phyloP scores from a whole-genome alignment of 2,329 filamentous ascomycete genomes.

The Penicillium sp. region DNA sequence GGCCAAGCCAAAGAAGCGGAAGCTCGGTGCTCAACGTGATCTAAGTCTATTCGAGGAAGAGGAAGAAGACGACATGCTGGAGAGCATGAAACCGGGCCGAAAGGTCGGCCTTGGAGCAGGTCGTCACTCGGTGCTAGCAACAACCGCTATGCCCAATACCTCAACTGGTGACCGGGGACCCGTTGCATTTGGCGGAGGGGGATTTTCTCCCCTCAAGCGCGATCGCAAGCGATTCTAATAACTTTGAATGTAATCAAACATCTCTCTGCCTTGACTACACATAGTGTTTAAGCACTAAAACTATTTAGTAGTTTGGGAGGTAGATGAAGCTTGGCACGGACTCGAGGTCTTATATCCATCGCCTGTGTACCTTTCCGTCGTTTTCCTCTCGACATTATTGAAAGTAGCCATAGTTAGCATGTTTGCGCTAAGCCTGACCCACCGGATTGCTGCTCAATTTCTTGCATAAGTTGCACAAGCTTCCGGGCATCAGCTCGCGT shows the following conservation, averaged over 20 bases:
- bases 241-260: not conserved
- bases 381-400: no score
- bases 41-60: constrained; percentile 68
- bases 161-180: constrained; percentile 10
- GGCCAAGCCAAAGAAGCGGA: constrained; percentile 64
- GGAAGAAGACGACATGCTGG: constrained; percentile 48
- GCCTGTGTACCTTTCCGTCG: no score
- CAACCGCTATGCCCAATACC: constrained; percentile 5
- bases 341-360: no score
- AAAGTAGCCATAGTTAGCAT: not conserved
- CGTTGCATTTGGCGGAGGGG: constrained; percentile 34
- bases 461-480: not conserved
- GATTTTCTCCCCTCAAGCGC: constrained; percentile 69
- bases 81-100: constrained; percentile 24
- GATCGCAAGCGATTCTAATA: constrained; percentile 49
- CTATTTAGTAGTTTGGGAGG: not conserved
- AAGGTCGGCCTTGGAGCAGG: constrained; percentile 24
- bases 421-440: not conserved
- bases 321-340: not conserved
- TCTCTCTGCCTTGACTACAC: not conserved
- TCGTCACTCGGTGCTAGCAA: constrained; percentile 17
- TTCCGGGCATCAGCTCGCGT: not conserved
- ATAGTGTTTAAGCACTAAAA: not conserved
- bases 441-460: not conserved
- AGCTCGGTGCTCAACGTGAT: constrained; percentile 59